These are phyloP conservation scores for Hyaloscypha bicolor DNA, from an alignment of 495 filamentous ascomycete genomes.

Conservation along the genomic window DNA sequence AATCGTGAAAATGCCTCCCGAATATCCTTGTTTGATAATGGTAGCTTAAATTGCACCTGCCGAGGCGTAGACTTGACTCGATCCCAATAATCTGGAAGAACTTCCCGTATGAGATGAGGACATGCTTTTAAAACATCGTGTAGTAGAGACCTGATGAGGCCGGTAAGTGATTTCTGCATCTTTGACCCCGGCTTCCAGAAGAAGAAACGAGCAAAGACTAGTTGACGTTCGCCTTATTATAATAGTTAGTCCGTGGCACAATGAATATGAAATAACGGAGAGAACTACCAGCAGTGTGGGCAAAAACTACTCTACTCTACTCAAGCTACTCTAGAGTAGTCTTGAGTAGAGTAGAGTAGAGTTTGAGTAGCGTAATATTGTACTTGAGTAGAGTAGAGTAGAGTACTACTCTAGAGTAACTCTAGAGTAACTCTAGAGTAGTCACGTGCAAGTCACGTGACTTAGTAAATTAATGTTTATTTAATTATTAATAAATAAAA, in stretches of 20 bases:
- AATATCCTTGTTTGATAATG: slow-evolving; percentile 5
- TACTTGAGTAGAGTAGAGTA: too few relatives aligned
- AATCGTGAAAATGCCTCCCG: neutral
- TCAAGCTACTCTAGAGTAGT: too few relatives aligned
- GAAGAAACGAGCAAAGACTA: slow-evolving; percentile 46
- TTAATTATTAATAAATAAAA: too few relatives aligned
- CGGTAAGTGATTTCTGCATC: slow-evolving; percentile 45
- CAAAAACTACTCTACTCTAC: too few relatives aligned
- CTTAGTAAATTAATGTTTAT: too few relatives aligned
- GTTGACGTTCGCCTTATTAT: slow-evolving; percentile 9
- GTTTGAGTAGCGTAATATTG: too few relatives aligned
- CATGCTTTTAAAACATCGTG: slow-evolving; percentile 39
- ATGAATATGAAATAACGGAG: neutral
- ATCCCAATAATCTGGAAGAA: neutral
- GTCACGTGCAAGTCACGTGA: too few relatives aligned
- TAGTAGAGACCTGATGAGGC: slow-evolving; percentile 45
- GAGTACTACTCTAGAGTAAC: too few relatives aligned
- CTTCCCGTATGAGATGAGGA: slow-evolving; percentile 5
- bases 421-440: too few relatives aligned
- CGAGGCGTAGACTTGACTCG: neutral
- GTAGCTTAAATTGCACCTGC: slow-evolving; percentile 3
- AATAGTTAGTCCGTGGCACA: neutral
- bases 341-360: too few relatives aligned
- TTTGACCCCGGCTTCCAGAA: slow-evolving; percentile 46
- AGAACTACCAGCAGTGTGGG: too few relatives aligned